Conservation (phyloP, 768 basidiomycete genomes). For the Leccinum disarticulatum region DNA sequence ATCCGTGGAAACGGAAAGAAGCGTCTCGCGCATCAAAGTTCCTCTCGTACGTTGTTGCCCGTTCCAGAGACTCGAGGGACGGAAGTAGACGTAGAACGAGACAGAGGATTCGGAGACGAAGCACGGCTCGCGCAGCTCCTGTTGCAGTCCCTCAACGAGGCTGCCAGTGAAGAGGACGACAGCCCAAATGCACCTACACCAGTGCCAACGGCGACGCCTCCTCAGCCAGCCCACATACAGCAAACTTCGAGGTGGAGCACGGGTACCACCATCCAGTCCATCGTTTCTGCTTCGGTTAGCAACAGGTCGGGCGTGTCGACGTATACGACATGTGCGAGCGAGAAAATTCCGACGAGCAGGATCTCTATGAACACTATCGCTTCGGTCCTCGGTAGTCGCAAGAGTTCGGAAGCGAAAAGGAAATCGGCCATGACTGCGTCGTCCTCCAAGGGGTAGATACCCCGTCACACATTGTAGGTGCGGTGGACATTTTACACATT, state of each 20-base stretch:
- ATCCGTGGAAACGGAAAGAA: constrained; percentile 17
- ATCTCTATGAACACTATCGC: constrained; percentile 28
- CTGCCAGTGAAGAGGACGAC: constrained; percentile 3
- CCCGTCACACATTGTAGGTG: constrained; percentile 5
- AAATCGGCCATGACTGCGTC: constrained; percentile 27
- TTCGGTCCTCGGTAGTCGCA: constrained; percentile 26
- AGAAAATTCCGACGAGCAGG: constrained; percentile 24
- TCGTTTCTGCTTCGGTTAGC: constrained; percentile 26
- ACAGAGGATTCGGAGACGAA: constrained; percentile 29
- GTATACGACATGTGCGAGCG: constrained; percentile 29
- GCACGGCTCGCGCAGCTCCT: constrained; percentile 31
- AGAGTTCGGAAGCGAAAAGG: constrained; percentile 29
- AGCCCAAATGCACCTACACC: constrained; percentile 6
- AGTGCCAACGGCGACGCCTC: constrained; percentile 11
- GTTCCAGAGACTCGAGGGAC: constrained; percentile 20
- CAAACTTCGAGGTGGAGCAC: constrained; percentile 32
- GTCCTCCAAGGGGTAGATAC: constrained; percentile 24
- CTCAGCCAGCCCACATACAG: constrained; percentile 20
- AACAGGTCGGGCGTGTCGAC: constrained; percentile 29
- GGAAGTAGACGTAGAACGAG: constrained; percentile 17
- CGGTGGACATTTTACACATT: too few species aligned
- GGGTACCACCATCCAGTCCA: constrained; percentile 30
- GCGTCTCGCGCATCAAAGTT: constrained; percentile 27
- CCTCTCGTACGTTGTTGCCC: constrained; percentile 27
- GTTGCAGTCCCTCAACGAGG: constrained; percentile 28